Evolutionary conservation across 257 asterid species (phyloP), one percentile per base, ranked within the genome.

Genomic region (Solanum pinnatisectum): DNA sequence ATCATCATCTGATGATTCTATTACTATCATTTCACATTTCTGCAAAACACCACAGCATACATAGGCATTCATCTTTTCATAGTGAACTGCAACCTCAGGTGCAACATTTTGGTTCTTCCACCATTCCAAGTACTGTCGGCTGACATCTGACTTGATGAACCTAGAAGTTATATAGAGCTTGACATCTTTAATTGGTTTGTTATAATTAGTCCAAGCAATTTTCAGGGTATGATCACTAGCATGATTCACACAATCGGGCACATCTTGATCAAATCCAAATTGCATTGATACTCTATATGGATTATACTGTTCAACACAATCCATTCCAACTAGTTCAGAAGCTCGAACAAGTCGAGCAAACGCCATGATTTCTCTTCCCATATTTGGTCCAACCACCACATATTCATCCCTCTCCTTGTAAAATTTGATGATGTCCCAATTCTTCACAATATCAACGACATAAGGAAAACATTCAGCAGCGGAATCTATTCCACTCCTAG

Each of bases 241-340:
- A 40, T 78, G 35, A 30, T 23, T 63, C 33, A 91, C 88, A 67
- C 20, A 13, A 3, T 59, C 88, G 0, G 92, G 94, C 74, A 90
- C 42, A 71, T 92, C 94, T 89, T 92, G 92, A 72, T 92, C 93
- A 20, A 83, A 84, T 9, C 92, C 93, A 49, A 92, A 92, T 87
- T 92, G 93, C 89, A 85, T 85, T 40, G 90, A 88, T 20, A 92
- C 93, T n/a, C 92, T 87, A 56, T 90, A 89, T 2, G 92, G 92
- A 59, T 88, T 83, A 63, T 92, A 90, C 8, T 83, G 90, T 86
- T 92, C 93, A 20, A 88, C 7, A 77, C 90, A 88, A 30, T 86
- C 91, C 5, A 87, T 13, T 49, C 92, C 91, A 36, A 90, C 93
- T 4, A 90, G 88, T 78, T 92, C 89, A 72, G 82, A 30, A 36